These are phyloP conservation scores for Eragrostis nindensis DNA, from an alignment of 176 grass and related monocot species.

Conservation along the genomic window DNA sequence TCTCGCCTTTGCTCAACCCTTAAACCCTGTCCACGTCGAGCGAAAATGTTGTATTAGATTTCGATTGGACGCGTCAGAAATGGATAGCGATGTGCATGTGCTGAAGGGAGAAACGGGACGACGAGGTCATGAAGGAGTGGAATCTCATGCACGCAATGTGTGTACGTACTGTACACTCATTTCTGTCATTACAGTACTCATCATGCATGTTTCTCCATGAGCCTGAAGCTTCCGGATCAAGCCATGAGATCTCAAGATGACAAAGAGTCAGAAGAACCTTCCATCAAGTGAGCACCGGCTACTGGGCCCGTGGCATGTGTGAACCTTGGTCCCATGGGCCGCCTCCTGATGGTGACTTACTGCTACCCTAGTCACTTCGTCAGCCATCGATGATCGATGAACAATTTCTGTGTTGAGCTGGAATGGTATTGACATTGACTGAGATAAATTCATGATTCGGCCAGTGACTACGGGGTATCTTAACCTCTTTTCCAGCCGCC, in stretches of 20 bases:
- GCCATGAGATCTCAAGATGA: neutral
- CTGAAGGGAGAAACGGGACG: neutral
- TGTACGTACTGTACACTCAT: neutral
- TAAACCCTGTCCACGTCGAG: constrained; percentile 12
- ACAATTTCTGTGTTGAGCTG: too few relatives aligned
- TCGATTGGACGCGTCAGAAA: constrained; percentile 13
- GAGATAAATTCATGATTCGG: too few relatives aligned
- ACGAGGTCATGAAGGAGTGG: neutral
- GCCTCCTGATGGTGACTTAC: too few relatives aligned
- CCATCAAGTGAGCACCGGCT: too few relatives aligned
- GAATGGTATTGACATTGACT: too few relatives aligned
- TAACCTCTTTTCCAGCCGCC: too few relatives aligned
- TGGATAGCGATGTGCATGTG: constrained; percentile 17
- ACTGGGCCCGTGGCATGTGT: constrained; percentile 8
- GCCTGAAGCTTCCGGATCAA: neutral
- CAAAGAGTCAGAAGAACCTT: too few relatives aligned
- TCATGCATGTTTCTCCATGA: neutral
- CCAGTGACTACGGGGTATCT: too few relatives aligned
- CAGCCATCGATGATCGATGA: too few relatives aligned
- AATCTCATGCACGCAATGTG: neutral
- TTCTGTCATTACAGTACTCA: neutral
- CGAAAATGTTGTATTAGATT: constrained; percentile 18
- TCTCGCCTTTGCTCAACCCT: neutral
- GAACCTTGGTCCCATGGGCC: too few relatives aligned
- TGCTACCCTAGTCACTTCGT: too few relatives aligned